These are phyloP conservation scores for Penicillium ochrochloron DNA, from an alignment of 495 filamentous ascomycete species.

Conservation along the genomic window DNA sequence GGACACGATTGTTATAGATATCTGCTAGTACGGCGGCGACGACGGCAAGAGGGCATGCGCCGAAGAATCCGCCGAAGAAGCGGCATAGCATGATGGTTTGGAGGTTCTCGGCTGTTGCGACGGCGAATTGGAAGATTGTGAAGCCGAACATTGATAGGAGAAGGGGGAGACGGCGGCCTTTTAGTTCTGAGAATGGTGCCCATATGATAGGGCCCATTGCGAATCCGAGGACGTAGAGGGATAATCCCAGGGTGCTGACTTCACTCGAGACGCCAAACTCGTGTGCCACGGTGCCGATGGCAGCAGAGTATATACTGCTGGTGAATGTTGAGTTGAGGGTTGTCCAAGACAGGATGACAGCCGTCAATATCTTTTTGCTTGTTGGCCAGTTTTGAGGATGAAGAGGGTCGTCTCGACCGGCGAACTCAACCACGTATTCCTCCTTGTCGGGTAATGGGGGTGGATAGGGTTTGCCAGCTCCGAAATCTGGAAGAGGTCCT, in stretches of 20 bases:
- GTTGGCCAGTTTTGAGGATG: conserved; percentile 86
- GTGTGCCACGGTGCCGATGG: conserved; percentile 48
- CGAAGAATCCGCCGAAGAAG: conserved; percentile 79
- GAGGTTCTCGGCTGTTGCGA: conserved; percentile 42
- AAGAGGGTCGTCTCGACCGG: conserved; percentile 70
- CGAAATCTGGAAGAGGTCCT: conserved; percentile 63
- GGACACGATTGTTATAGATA: conserved; percentile 78
- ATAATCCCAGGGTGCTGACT: conserved; percentile 59
- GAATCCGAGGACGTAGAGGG: conserved; percentile 65
- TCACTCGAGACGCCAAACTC: conserved; percentile 59
- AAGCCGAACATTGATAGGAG: conserved; percentile 46
- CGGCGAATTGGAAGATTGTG: conserved; percentile 24
- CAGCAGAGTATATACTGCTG: conserved; percentile 59
- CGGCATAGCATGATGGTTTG: conserved; percentile 73
- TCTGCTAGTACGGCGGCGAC: conserved; percentile 89
- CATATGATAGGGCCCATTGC: conserved; percentile 64
- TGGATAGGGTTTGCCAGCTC: conserved; percentile 79
- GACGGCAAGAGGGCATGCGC: conserved; percentile 78
- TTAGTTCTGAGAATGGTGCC: conserved; percentile 69
- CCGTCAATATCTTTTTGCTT: conserved; percentile 72
- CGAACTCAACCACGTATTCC: conserved; percentile 86
- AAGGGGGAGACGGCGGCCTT: conserved; percentile 65
- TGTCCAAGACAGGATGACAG: conserved; percentile 76
- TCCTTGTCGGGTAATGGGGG: conserved; percentile 72
- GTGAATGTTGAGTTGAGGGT: conserved; percentile 78